phyloP scores from a whole-genome alignment of 352 stramenopile species.

The Globisporangium camurandrum region DNA sequence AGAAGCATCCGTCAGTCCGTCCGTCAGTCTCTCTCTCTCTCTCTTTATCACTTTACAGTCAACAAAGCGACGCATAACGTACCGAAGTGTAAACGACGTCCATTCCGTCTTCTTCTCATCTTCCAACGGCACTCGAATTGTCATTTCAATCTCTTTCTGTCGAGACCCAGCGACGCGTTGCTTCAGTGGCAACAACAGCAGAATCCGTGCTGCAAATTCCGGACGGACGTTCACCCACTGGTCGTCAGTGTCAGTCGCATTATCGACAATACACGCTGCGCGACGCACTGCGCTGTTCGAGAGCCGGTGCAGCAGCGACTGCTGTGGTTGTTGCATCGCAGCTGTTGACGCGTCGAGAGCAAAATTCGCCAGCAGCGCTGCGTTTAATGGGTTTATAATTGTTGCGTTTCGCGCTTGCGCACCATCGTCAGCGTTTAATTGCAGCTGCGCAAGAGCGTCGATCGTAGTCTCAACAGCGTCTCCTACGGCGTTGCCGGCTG shows the following conservation, averaged over 20 bases:
- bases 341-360: constrained; percentile 1
- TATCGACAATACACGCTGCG: background rate
- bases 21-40: too few species aligned
- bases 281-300: background rate
- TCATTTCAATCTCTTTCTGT: constrained; percentile 65
- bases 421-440: background rate
- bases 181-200: constrained; percentile 53
- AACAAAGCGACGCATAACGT: background rate
- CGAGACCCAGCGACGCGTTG: constrained; percentile 44
- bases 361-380: constrained; percentile 7
- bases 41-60: background rate
- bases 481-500: too few species aligned
- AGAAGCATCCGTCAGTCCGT: too few species aligned
- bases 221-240: constrained; percentile 63
- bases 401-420: background rate
- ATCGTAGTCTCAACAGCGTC: too few species aligned
- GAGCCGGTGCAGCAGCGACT: background rate
- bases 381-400: background rate
- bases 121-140: constrained; percentile 24
- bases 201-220: constrained; percentile 62
- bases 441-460: constrained; percentile 1
- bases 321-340: background rate
- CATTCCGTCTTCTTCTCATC: constrained; percentile 14
- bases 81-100: constrained; percentile 58
- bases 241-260: constrained; percentile 31